These are phyloP conservation scores for Eurotiales sp. DNA, from an alignment of 2,329 filamentous ascomycete species.

Conservation along the genomic window DNA sequence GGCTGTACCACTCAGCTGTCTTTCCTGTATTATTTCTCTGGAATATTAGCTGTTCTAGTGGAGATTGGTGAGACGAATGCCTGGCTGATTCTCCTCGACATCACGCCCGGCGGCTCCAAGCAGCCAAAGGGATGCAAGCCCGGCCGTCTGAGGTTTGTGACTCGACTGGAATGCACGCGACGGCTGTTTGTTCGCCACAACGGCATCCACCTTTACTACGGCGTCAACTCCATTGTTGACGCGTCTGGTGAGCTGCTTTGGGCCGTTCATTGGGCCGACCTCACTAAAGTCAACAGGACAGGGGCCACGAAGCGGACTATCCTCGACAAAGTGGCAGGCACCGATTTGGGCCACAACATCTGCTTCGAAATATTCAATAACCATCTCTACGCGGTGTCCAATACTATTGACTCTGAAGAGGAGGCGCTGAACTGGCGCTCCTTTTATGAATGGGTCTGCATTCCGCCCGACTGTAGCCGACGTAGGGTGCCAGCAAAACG, in stretches of 20 bases:
- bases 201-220: constrained; percentile 59
- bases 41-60: constrained; percentile 57
- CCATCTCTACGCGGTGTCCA: constrained; percentile 68
- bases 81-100: constrained; percentile 54
- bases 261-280: constrained; percentile 55
- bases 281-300: constrained; percentile 42
- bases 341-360: constrained; percentile 63
- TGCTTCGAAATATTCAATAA: constrained; percentile 67
- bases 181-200: constrained; percentile 68
- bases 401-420: constrained; percentile 57
- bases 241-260: constrained; percentile 59
- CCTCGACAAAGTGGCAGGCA: constrained; percentile 58
- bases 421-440: constrained; percentile 65
- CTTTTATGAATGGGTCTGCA: constrained; percentile 64
- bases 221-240: constrained; percentile 56
- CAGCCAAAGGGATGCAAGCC: constrained; percentile 13
- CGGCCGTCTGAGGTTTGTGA: constrained; percentile 41
- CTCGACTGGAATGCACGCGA: constrained; percentile 44
- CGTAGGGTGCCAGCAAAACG: constrained; percentile 48
- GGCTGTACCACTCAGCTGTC: constrained; percentile 45
- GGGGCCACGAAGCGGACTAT: constrained; percentile 43
- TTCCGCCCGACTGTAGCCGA: constrained; percentile 48
- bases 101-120: constrained; percentile 23
- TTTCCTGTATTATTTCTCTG: constrained; percentile 55
- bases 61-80: constrained; percentile 41